Evolutionary conservation across 2,329 filamentous ascomycete genomes (phyloP).

Genomic region (Talaromyces marneffei): DNA sequence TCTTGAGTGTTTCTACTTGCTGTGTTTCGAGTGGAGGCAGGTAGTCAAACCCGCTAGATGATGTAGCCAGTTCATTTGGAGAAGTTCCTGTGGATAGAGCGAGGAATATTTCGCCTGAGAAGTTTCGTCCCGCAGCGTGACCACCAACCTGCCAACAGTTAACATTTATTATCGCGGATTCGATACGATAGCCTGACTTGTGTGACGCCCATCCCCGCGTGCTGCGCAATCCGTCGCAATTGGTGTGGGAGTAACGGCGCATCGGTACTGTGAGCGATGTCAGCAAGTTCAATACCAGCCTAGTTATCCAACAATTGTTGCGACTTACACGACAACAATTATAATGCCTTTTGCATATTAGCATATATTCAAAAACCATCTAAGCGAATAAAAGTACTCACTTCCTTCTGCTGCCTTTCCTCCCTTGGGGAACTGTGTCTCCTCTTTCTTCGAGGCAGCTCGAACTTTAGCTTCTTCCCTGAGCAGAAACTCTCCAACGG

Average conservation of each 20-base stretch:
- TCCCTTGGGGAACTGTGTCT: not conserved
- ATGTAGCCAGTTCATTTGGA: not conserved
- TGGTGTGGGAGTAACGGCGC: conserved; percentile 8
- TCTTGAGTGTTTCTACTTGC: not conserved
- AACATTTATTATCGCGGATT: not conserved
- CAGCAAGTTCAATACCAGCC: not conserved
- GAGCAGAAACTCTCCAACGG: not conserved
- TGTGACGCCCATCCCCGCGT: not conserved
- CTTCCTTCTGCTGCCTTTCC: conserved; percentile 1
- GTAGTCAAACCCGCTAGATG: not conserved
- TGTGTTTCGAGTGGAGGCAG: conserved; percentile 5
- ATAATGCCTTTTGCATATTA: not conserved
- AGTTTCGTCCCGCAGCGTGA: conserved; percentile 3
- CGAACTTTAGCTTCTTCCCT: not conserved
- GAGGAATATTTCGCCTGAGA: conserved; percentile 5
- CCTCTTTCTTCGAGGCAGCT: not conserved
- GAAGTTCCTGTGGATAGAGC: conserved; percentile 1
- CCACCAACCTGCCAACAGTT: not conserved
- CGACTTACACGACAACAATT: conserved; percentile 1
- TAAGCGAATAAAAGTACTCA: not conserved
- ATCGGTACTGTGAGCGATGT: not conserved
- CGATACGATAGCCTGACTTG: not conserved
- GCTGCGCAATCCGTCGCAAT: conserved; percentile 2
- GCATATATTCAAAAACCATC: not conserved
- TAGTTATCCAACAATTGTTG: too few species aligned